Evolutionary conservation across 192 early-diverging fungal genomes (phyloP), one percentile per base, ranked within the genome.

Genomic region (Backusella westeae): DNA sequence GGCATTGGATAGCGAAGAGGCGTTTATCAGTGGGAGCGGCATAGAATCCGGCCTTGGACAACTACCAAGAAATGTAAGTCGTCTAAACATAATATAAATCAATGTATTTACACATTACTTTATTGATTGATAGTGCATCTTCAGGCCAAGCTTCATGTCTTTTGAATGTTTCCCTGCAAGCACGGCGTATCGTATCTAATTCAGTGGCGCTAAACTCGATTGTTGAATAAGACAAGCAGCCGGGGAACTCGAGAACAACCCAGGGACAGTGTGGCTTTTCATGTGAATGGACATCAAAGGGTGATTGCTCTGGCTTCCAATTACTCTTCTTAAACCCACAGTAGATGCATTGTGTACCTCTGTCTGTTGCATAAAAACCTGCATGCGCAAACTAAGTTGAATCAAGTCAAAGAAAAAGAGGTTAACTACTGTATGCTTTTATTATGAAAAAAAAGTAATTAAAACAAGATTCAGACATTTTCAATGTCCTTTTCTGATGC

Each of bases 341-440:
- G 7, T 71, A 29, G 49, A 70, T 75, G 6, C 78, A 79, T 17
- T 41, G 26, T 12, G 74, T 44, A 17, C 14, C 17, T 23, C 19
- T n/a, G 34, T 53, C 42, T 35, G 26, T 21, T 38, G 44, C n/a
- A 70, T 74, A 79, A 17, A 79, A 75, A 29, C 78, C 78, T 52
- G 78, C 78, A 6, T 56, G 26, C 7, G 73, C 78, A 69, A 72
- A 79, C 78, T 78, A 34, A 68, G n/a, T 19, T 35, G 15, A 17
- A 17, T 6, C 0, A 1, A 21, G 15, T 10, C 36, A 70, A 53
- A 10, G 23, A 69, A 29, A 70, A 44, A 52, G 34, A n/a, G 29
- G 7, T 65, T 70, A 4, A 44, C 6, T 46, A 3, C 29, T 9
- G 49, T 49, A 6, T 39, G 15, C 17, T 23, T 39, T 42, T 66